Base-by-base conservation (phyloP, 768 basidiomycete genomes). In the Mycena epipterygia region DNA sequence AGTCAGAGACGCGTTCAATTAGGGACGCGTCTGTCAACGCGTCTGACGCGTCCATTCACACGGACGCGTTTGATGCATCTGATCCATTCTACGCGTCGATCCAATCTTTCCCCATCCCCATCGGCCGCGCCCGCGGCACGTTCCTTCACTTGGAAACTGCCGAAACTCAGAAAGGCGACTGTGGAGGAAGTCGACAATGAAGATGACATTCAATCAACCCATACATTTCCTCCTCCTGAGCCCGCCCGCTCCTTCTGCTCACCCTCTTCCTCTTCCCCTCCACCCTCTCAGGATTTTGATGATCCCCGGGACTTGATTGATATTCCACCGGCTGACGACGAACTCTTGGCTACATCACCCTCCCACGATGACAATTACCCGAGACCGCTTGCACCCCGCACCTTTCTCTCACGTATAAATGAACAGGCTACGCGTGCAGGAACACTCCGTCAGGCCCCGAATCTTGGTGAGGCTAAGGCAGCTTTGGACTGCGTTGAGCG, bases 111-210 rank as follows among this genome's bases (percentile, higher is more conserved):
- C 52, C 51, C 27, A 55, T 64, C 32, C 41, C 21, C 42, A 5
- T 44, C 21, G 3, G 21, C 7, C 21, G 42, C 49, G 37, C 49
- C 49, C 0, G 27, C 37, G n/a, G 7, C 49, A 19, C 27, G 49
- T 52, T 6, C 48, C 29, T 63, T 63, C 37, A 53, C 51, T 19
- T 63, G 61, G 61, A 63, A 63, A 37, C 59, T 61, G 19, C 59
- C 44, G 23, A 61, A 61, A 23, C 27, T 29, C n/a, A n/a, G n/a
- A n/a, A n/a, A n/a, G n/a, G n/a, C n/a, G n/a, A 63, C 61, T 4
- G 48, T 63, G 16, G 61, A 63, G 49, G 61, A 63, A 37, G 61
- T 63, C 4, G 42, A 44, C 6, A n/a, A 44, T n/a, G 42, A 44
- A 21, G 42, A 44, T 44, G 42, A n/a, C 42, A 41, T 41, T 41